Base-by-base conservation (phyloP, 225 moss, liverwort and hornwort genomes). In the Anthoceros angustus region DNA sequence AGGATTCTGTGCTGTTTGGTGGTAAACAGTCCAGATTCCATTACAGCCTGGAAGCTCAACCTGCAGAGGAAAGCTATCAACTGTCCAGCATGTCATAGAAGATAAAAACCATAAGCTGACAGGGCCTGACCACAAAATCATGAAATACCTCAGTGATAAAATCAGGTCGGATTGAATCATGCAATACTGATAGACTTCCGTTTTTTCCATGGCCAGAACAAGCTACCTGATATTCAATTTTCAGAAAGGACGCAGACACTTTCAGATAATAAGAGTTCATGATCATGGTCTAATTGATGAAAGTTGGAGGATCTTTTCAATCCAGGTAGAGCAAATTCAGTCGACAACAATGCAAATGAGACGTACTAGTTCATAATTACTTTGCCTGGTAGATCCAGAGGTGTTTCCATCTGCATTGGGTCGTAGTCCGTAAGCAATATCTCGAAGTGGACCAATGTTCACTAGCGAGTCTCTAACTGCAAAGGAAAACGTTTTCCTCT, bases 161-260 rank as follows among this genome's bases (percentile, higher is more conserved):
- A 55, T 98, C 98, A 66, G 98, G 98, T 70, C 92, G 92, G 71
- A 98, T 92, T 42, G 98, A 98, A 68, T 89, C 92, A 80, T 98
- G 92, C 40, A 98, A 70, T 39, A 98, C 87, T 72, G 84, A 98
- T 20, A 98, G 70, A 82, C 83, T 98, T 62, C 98, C 98, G 79
- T 98, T 98, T 67, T 98, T 98, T 25, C 98, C 98, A 74, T 98
- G 98, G 61, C 98, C 98, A 70, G 92, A 89, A 73, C 92, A 98
- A 43, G 86, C 79, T 62, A 98, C 82, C 85, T 85, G 77, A 42
- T 38, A 66, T 14, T 9, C 10, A 66, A 26, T 16, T 40, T 9
- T n/a, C 12, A 10, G 20, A 4, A 45, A 10, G 16, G 20, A 41
- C 43, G 14, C 11, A 2, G 50, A 55, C 50, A 55, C 16, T 55